A percentile compares a stretch with the other conserved stretches of the same genome.
These are phyloP conservation scores for Alopecurus myosuroides DNA, from an alignment of 176 grass and related monocot genomes.

Conservation along the genomic window DNA sequence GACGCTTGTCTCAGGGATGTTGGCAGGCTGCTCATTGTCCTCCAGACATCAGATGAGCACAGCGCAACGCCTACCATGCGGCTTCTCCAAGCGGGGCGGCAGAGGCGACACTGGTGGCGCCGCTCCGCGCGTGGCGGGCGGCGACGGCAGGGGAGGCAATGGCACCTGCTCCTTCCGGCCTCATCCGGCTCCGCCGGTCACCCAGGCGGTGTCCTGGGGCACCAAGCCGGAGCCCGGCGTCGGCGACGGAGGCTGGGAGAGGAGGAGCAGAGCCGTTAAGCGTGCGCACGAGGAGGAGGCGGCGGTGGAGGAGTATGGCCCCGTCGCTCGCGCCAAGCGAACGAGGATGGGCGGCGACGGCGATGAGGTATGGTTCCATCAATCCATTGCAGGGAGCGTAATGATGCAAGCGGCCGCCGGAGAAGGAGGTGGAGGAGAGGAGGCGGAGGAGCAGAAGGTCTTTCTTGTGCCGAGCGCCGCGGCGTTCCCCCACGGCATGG, in stretches of 20 bases:
- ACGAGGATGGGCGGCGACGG: conserved; percentile 42
- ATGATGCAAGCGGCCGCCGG: conserved; percentile 15
- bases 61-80: conserved; percentile 65
- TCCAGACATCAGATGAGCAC: conserved; percentile 94
- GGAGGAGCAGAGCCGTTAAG: conserved; percentile 46
- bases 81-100: conserved; percentile 63
- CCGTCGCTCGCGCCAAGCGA: conserved; percentile 64
- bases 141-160: conserved; percentile 33
- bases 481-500: conserved; percentile 53
- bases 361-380: conserved; percentile 84
- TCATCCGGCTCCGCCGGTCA: conserved; percentile 43
- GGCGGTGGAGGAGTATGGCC: conserved; percentile 41
- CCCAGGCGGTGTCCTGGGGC: conserved; percentile 49
- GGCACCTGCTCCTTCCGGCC: conserved; percentile 60
- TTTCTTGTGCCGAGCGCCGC: conserved; percentile 73
- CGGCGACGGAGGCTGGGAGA: conserved; percentile 31
- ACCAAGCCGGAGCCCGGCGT: conserved; percentile 38
- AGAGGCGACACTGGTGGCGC: not conserved
- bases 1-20: conserved; percentile 58
- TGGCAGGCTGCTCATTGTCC: conserved; percentile 90
- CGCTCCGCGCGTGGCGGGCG: conserved; percentile 29
- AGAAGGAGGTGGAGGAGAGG: conserved; percentile 21
- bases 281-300: conserved; percentile 51
- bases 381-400: conserved; percentile 44
- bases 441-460: conserved; percentile 60